A percentile compares a stretch with the other conserved stretches of the same genome.
These are phyloP conservation scores for Sambucus nigra DNA, from an alignment of 129 eudicot species.

Conservation along the genomic window DNA sequence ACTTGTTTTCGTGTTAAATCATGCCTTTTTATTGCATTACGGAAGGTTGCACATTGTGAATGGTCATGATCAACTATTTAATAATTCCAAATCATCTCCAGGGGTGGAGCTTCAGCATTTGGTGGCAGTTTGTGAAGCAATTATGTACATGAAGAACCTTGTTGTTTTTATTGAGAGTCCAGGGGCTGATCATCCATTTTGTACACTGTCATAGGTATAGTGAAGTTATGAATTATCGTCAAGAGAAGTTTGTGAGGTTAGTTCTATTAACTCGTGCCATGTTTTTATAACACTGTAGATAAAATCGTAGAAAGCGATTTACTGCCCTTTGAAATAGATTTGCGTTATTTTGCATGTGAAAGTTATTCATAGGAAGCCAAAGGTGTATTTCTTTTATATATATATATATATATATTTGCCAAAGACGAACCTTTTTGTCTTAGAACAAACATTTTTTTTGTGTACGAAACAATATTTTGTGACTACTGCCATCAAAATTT, in stretches of 20 bases:
- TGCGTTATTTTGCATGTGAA: not conserved
- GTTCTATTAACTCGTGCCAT: slow-evolving; percentile 14
- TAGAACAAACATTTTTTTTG: no score
- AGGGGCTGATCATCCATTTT: slow-evolving; percentile 16
- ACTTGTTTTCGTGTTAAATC: not conserved
- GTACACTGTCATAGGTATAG: slow-evolving; percentile 2
- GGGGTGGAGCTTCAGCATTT: slow-evolving; percentile 14
- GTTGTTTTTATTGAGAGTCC: slow-evolving; percentile 6
- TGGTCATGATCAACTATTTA: slow-evolving; percentile 4
- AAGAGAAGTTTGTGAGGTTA: slow-evolving; percentile 71
- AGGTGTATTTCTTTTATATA: not conserved
- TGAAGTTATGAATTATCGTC: slow-evolving; percentile 38
- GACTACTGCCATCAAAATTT: no score
- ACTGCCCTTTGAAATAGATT: not conserved
- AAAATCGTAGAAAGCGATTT: no score
- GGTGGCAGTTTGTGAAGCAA: slow-evolving; percentile 12
- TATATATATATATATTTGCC: not conserved
- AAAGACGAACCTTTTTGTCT: not conserved
- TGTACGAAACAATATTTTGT: no score
- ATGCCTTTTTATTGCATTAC: not conserved
- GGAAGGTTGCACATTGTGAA: not conserved
- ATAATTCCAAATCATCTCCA: slow-evolving; percentile 5
- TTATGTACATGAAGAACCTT: slow-evolving; percentile 10
- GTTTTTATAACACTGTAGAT: not conserved
- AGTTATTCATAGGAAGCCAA: not conserved